These are phyloP conservation scores for Carex kokanica DNA, from an alignment of 176 grass and related monocot species.

Conservation along the genomic window DNA sequence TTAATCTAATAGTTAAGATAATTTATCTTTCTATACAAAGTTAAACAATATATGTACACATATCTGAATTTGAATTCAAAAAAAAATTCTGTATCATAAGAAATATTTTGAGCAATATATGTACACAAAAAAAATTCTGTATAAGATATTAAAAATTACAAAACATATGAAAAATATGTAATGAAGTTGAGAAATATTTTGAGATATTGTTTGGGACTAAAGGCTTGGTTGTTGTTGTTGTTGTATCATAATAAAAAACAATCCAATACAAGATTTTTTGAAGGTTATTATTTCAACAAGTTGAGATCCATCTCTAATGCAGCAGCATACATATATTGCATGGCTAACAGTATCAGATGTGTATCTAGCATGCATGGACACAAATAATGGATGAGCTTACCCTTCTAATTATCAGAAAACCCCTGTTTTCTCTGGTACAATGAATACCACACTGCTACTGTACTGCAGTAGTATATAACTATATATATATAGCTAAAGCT, in stretches of 20 bases:
- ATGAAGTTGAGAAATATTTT: background rate
- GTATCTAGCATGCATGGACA: background rate
- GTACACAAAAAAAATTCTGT: too few species aligned
- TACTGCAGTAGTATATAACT: background rate
- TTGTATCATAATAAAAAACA: background rate
- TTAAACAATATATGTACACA: background rate
- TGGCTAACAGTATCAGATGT: too few species aligned
- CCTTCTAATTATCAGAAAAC: background rate
- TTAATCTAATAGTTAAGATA: too few species aligned
- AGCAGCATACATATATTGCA: background rate
- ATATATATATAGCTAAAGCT: background rate
- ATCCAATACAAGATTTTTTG: too few species aligned
- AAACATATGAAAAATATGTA: background rate
- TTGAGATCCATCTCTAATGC: background rate
- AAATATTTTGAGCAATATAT: too few species aligned
- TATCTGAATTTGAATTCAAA: background rate
- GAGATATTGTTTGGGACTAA: background rate
- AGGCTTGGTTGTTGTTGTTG: too few species aligned
- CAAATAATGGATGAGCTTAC: background rate
- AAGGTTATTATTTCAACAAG: background rate
- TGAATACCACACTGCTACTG: background rate
- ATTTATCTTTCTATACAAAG: background rate
- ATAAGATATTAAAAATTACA: background rate
- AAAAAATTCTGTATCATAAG: too few species aligned
- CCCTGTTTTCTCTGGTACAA: background rate